phyloP scores from a whole-genome alignment of 306 rosid species.

The Pyrus bretschneideri region DNA sequence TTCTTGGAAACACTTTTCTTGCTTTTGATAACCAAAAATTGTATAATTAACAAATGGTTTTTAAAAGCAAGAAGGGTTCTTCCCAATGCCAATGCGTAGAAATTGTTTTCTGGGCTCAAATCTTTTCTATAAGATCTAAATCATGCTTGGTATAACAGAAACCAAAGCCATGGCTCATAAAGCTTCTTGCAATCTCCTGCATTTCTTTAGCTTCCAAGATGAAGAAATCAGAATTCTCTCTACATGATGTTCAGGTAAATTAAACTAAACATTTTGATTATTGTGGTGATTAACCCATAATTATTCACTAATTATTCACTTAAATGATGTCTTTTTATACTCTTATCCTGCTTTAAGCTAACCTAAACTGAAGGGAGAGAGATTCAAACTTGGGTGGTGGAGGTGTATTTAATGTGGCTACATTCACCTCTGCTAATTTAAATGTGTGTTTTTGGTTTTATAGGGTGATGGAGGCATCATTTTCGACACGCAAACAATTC shows the following conservation, averaged over 20 bases:
- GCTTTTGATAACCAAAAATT: neutral
- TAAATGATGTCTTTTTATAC: neutral
- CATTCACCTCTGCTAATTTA: too few species aligned
- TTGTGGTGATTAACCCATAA: neutral
- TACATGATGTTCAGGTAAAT: conserved; percentile 55
- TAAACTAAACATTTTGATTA: neutral
- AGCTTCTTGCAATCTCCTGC: conserved; percentile 74
- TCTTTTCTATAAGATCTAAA: conserved; percentile 27
- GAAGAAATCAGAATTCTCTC: conserved; percentile 53
- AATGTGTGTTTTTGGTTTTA: conserved; percentile 10
- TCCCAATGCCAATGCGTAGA: neutral
- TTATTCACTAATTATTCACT: neutral
- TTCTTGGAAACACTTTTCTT: neutral
- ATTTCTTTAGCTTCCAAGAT: conserved; percentile 81
- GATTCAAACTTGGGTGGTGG: neutral
- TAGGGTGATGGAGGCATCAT: conserved; percentile 62
- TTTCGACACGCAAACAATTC: conserved; percentile 67
- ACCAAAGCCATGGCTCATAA: conserved; percentile 73
- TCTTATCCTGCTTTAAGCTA: neutral
- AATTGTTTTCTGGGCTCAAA: conserved; percentile 8
- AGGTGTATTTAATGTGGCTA: neutral
- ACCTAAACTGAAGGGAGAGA: neutral
- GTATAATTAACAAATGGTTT: neutral
- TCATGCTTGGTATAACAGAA: conserved; percentile 38
- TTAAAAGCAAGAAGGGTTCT: neutral